A percentile compares a stretch with the other conserved stretches of the same genome.
Conservation (phyloP, 1,139 yeast genomes). For the Kodamaea derodonti region DNA sequence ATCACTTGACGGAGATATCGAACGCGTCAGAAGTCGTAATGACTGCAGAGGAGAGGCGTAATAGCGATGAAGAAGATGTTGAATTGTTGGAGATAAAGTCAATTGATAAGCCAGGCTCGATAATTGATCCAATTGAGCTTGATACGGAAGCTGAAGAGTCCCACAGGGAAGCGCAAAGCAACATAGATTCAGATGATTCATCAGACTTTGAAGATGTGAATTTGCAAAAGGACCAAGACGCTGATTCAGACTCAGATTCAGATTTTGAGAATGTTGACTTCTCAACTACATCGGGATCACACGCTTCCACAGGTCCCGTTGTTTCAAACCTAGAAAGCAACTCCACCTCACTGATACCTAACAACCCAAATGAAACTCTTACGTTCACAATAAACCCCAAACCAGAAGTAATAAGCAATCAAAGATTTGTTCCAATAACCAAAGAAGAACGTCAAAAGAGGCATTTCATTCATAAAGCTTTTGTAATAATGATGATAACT, state of each 20-base stretch:
- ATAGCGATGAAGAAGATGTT: not conserved
- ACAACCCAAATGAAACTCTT: conserved; percentile 4
- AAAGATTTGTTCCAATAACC: conserved; percentile 35
- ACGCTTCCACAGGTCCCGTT: too few relatives aligned
- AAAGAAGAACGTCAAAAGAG: conserved; percentile 55
- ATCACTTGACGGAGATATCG: too few relatives aligned
- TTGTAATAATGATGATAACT: conserved; percentile 52
- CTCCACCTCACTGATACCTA: too few relatives aligned
- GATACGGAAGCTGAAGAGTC: too few relatives aligned
- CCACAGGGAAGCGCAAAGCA: not conserved
- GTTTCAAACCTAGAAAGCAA: too few relatives aligned
- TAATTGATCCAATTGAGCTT: too few relatives aligned
- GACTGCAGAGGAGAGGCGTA: not conserved
- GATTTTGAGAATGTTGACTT: conserved; percentile 11
- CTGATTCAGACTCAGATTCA: conserved; percentile 3
- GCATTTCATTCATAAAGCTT: conserved; percentile 53
- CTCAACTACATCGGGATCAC: not conserved
- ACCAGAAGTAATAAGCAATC: conserved; percentile 3
- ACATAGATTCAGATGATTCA: conserved; percentile 20
- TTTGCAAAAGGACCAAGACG: conserved; percentile 6
- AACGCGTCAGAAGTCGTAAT: not conserved
- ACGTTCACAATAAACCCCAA: conserved; percentile 4
- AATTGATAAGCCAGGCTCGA: not conserved
- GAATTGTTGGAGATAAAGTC: not conserved
- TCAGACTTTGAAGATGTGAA: conserved; percentile 36